phyloP scores from a whole-genome alignment of 306 rosid species.

The Acacia acuminata region DNA sequence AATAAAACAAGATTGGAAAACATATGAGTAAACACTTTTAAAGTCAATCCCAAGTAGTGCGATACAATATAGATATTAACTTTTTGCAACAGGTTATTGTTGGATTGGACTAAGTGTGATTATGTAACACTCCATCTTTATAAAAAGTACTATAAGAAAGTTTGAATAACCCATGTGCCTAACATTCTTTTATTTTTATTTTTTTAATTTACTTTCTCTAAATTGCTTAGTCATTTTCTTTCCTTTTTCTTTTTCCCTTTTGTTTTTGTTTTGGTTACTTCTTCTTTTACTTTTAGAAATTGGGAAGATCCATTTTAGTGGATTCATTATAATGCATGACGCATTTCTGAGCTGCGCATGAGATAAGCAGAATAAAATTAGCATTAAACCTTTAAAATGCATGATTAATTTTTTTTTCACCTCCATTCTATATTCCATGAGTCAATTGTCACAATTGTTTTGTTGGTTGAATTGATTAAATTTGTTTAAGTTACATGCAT shows the following conservation, averaged over 20 bases:
- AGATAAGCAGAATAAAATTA: not conserved
- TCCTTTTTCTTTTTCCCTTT: not conserved
- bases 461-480: not conserved
- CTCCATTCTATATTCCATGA: not conserved
- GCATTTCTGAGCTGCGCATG: not conserved
- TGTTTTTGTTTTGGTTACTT: not conserved
- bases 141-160: constrained; percentile 35
- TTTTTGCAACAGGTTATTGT: constrained; percentile 30
- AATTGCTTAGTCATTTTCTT: constrained; percentile 33
- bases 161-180: constrained; percentile 47
- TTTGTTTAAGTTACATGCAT: not conserved
- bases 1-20: constrained; percentile 16
- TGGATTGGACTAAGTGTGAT: constrained; percentile 57
- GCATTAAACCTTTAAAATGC: not conserved
- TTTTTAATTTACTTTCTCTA: constrained; percentile 28
- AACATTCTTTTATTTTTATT: constrained; percentile 34
- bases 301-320: constrained; percentile 65
- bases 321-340: constrained; percentile 69
- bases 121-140: constrained; percentile 41
- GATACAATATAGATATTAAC: constrained; percentile 28
- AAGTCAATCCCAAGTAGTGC: constrained; percentile 40
- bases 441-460: not conserved
- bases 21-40: constrained; percentile 36
- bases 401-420: not conserved
- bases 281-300: constrained; percentile 49